Evolutionary conservation across 129 eudicot species (phyloP).

Genomic region (Tanacetum coccineum): DNA sequence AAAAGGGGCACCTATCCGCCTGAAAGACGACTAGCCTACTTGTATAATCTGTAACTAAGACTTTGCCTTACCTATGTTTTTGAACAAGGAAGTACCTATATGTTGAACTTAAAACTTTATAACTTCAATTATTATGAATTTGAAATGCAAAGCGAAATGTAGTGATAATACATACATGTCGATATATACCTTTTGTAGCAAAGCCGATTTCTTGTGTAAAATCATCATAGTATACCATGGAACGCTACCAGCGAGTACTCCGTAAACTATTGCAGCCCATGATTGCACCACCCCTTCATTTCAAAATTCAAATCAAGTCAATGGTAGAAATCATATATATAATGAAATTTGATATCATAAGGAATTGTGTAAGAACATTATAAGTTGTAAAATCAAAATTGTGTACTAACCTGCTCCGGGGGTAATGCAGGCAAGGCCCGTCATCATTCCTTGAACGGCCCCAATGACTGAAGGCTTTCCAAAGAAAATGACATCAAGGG

Average conservation of each 20-base stretch:
- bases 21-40: too few relatives aligned
- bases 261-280: constrained; percentile 76
- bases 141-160: too few relatives aligned
- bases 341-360: not conserved
- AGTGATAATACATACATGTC: not conserved
- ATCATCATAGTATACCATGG: constrained; percentile 91
- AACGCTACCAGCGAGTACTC: constrained; percentile 63
- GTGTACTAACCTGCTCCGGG: constrained; percentile 60
- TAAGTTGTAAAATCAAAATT: not conserved
- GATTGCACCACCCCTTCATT: constrained; percentile 70
- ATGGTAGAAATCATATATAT: not conserved
- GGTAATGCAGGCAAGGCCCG: constrained; percentile 77
- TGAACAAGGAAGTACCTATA: too few relatives aligned
- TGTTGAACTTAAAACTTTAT: too few relatives aligned
- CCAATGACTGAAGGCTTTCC: constrained; percentile 83
- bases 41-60: too few relatives aligned
- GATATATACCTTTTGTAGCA: constrained; percentile 54
- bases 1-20: too few relatives aligned
- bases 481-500: constrained; percentile 63
- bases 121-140: too few relatives aligned
- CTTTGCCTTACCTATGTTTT: too few relatives aligned
- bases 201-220: constrained; percentile 73
- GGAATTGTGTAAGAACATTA: not conserved
- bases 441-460: constrained; percentile 82
- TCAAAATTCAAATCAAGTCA: not conserved